phyloP scores from a whole-genome alignment of 2,329 filamentous ascomycete genomes.

The Tympanopsis confertula region DNA sequence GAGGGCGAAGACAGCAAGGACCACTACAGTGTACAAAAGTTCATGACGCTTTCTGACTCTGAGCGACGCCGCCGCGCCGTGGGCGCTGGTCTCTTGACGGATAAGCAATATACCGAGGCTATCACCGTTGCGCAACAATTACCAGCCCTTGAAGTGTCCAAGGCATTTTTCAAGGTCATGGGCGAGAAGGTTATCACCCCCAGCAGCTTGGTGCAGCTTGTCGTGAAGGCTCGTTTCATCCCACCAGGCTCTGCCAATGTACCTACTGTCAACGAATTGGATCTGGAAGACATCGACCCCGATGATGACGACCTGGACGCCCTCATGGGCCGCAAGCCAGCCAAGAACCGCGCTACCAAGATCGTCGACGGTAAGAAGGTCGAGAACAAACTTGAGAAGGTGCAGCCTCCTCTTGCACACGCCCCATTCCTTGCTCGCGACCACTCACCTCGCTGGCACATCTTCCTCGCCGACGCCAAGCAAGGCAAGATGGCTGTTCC shows the following conservation, averaged over 20 bases:
- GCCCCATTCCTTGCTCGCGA: constrained; percentile 86
- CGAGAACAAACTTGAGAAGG: constrained; percentile 45
- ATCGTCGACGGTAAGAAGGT: constrained; percentile 15
- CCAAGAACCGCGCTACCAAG: constrained; percentile 50
- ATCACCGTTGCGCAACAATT: constrained; percentile 72
- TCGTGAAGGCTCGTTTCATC: constrained; percentile 88
- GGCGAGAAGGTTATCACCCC: constrained; percentile 90
- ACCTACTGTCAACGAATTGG: constrained; percentile 62
- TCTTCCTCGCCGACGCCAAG: constrained; percentile 89
- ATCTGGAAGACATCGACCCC: constrained; percentile 83
- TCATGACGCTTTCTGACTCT: constrained; percentile 72
- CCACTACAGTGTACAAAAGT: constrained; percentile 72
- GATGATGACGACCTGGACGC: constrained; percentile 87
- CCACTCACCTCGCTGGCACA: constrained; percentile 81
- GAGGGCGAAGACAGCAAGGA: constrained; percentile 60
- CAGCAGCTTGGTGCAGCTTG: constrained; percentile 81
- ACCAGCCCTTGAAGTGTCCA: constrained; percentile 72
- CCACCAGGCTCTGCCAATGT: constrained; percentile 71
- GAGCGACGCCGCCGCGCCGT: constrained; percentile 63
- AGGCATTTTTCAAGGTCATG: constrained; percentile 96
- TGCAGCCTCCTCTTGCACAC: constrained; percentile 75
- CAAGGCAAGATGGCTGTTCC: constrained; percentile 93
- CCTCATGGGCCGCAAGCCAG: constrained; percentile 54
- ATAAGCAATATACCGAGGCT: constrained; percentile 65
- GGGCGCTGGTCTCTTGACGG: constrained; percentile 58